Evolutionary conservation across 495 filamentous ascomycete species (phyloP).

Genomic region (Trichoderma virens): DNA sequence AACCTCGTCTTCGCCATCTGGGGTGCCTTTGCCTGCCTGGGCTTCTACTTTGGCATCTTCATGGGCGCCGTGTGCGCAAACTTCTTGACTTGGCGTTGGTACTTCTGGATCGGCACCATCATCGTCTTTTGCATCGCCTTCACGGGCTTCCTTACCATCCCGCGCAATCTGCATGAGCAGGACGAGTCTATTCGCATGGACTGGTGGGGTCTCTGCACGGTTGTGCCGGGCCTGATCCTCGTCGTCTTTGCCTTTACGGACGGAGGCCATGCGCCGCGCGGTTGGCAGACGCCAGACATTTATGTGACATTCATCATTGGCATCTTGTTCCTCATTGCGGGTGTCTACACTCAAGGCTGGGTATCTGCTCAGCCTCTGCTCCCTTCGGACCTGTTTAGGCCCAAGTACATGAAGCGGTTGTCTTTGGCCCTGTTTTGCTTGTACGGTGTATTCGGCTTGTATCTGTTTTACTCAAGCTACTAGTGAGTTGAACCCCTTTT

Average conservation of each 20-base stretch:
- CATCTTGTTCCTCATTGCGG: constrained; percentile 42
- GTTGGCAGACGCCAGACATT: constrained; percentile 71
- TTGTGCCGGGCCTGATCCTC: constrained; percentile 59
- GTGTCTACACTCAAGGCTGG: constrained; percentile 72
- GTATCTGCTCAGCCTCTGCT: constrained; percentile 64
- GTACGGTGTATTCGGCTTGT: constrained; percentile 72
- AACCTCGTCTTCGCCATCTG: constrained; percentile 68
- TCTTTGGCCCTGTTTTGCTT: constrained; percentile 60
- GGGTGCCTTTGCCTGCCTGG: constrained; percentile 57
- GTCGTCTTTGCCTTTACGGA: constrained; percentile 76
- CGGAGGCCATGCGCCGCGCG: constrained; percentile 56
- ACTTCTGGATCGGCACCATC: constrained; percentile 60
- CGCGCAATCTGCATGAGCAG: constrained; percentile 34
- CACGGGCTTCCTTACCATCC: constrained; percentile 49
- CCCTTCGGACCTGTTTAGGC: constrained; percentile 64
- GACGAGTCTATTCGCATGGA: constrained; percentile 45
- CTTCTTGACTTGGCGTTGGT: constrained; percentile 56
- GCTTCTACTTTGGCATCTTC: constrained; percentile 67
- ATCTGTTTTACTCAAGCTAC: constrained; percentile 67
- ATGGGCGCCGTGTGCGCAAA: constrained; percentile 57
- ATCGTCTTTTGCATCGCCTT: constrained; percentile 27
- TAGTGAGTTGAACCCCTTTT: constrained; percentile 49
- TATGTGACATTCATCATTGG: constrained; percentile 54
- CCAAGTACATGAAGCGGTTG: constrained; percentile 65
- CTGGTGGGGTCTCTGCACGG: constrained; percentile 57